phyloP scores from a whole-genome alignment of 352 stramenopile species.

The Phytophthora multivora region DNA sequence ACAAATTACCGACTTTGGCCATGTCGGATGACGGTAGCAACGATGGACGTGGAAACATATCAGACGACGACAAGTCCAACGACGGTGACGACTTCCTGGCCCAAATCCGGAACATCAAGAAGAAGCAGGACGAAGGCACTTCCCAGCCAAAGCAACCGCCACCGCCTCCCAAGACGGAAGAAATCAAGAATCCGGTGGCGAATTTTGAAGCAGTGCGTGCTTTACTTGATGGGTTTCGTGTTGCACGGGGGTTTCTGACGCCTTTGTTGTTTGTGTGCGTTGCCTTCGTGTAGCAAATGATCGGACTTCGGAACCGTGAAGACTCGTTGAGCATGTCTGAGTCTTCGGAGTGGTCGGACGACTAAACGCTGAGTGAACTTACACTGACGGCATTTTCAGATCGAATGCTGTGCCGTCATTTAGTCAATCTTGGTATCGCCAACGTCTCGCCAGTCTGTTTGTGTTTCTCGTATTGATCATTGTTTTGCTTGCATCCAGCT shows the following conservation, averaged over 20 bases:
- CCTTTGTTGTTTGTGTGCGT: background rate
- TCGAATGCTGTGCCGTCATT: slow-evolving; percentile 15
- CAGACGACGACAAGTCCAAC: slow-evolving; percentile 67
- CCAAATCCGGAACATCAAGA: slow-evolving; percentile 84
- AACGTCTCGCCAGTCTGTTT: slow-evolving; percentile 37
- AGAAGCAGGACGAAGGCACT: slow-evolving; percentile 71
- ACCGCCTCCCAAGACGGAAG: slow-evolving; percentile 50
- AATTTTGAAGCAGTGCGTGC: slow-evolving; percentile 63
- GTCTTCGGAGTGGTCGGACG: slow-evolving; percentile 87
- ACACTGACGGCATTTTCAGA: slow-evolving; percentile 19
- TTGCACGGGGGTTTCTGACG: slow-evolving; percentile 2
- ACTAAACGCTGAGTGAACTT: slow-evolving; percentile 43
- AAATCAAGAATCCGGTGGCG: slow-evolving; percentile 58
- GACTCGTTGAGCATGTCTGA: slow-evolving; percentile 86
- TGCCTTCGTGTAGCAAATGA: slow-evolving; percentile 74
- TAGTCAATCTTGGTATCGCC: slow-evolving; percentile 43
- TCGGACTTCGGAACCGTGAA: slow-evolving; percentile 71
- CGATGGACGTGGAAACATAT: slow-evolving; percentile 41
- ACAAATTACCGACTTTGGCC: slow-evolving; percentile 65
- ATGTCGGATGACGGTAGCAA: slow-evolving; percentile 87
- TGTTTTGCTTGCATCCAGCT: slow-evolving; percentile 12
- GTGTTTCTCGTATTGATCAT: slow-evolving; percentile 28
- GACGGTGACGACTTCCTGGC: slow-evolving; percentile 81
- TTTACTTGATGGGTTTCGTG: background rate
- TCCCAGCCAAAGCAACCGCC: slow-evolving; percentile 25